Percentiles rank a stretch among this genome's conserved stretches.
These are phyloP conservation scores for Pythium dissotocum DNA, from an alignment of 352 stramenopile genomes.

Conservation along the genomic window DNA sequence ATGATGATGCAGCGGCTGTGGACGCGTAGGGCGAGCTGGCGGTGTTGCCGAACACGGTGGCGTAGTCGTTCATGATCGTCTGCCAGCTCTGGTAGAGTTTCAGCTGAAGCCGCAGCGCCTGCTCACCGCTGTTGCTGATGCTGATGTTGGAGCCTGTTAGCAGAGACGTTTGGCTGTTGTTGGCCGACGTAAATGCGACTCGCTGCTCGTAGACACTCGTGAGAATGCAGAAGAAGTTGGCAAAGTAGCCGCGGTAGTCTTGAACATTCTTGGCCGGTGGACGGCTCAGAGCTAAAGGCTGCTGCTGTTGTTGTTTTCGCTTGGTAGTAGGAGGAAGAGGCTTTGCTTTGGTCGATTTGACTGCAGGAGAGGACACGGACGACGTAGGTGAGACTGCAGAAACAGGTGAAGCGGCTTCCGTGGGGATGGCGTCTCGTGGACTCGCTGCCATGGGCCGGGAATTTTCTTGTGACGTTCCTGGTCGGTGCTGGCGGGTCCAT, in stretches of 20 bases:
- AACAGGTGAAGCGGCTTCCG: background rate
- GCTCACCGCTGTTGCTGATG: constrained; percentile 30
- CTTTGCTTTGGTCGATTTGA: background rate
- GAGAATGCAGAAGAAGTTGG: constrained; percentile 76
- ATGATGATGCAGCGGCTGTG: constrained; percentile 20
- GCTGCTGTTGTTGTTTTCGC: background rate
- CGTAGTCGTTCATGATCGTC: constrained; percentile 87
- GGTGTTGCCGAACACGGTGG: constrained; percentile 72
- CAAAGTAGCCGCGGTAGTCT: constrained; percentile 66
- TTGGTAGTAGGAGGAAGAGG: background rate
- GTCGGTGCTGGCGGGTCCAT: background rate
- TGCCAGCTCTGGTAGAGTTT: constrained; percentile 84
- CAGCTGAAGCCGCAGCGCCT: constrained; percentile 63
- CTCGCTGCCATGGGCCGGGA: background rate
- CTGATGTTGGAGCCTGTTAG: background rate
- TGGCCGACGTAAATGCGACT: constrained; percentile 16
- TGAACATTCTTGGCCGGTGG: constrained; percentile 28
- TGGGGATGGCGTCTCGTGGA: background rate
- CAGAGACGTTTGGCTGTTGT: constrained; percentile 15
- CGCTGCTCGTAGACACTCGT: constrained; percentile 70
- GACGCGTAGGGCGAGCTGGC: constrained; percentile 32
- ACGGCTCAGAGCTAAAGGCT: background rate
- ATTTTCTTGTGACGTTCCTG: background rate
- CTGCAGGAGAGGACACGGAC: background rate
- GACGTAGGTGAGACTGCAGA: background rate